Base-by-base conservation (phyloP, 1,284 basidiomycete species). In the Pisolithus thermaeus region DNA sequence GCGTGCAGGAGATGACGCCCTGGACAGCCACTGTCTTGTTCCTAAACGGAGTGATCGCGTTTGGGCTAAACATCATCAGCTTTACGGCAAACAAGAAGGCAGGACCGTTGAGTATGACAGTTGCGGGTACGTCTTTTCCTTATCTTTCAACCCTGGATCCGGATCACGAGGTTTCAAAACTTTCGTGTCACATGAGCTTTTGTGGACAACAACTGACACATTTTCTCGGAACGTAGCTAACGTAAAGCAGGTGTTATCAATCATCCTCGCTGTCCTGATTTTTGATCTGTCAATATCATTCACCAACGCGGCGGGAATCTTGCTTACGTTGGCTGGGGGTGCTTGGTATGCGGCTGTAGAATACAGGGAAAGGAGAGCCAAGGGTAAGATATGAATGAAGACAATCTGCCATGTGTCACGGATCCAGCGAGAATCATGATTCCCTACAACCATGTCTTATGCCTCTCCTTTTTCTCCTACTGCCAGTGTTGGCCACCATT, bases 161-260 rank as follows among this genome's bases (percentile, higher is more conserved):
- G 22, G 38, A 49, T 35, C 38, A 35, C 16, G 20, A n/a, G 44
- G 42, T 20, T 20, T 20, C 18, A 30, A 30, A 11, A 8, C 28
- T 40, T 30, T 39, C 39, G 36, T 18, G 39, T 16, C 7, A 40
- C 16, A 18, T 18, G 35, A 40, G 11, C 7, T 11, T 25, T 14
- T 3, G 23, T 14, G 32, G 12, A 35, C 32, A 14, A 14, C 1
- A 54, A 5, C 51, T 59, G 44, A 52, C 27, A 20, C 7, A 7
- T 27, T 16, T 43, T 30, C 12, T 52, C 37, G 27, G 53, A 23
- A 52, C 39, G 47, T 46, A 88, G 90, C 84, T 47, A 93, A 94
- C 63, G 82, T 93, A 51, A 97, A 97, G 71, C 94, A 97, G 66
- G 94, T 93, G n/a, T 69, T 97, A 56, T 95, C 93, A 1, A 86